Conservation (phyloP, 495 filamentous ascomycete species). For the Amorphotheca resinae region DNA sequence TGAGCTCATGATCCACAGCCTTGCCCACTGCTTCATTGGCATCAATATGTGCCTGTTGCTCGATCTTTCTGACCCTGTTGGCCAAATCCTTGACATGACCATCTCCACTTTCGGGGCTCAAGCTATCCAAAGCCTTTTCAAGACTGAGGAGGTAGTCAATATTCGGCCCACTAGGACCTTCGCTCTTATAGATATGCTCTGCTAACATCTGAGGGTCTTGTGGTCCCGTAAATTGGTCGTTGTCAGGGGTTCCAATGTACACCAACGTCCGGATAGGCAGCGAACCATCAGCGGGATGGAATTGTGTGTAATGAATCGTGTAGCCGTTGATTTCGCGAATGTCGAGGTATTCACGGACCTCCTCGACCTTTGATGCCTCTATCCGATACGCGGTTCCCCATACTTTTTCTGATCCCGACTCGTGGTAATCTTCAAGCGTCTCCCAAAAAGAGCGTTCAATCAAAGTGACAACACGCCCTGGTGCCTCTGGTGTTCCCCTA, state of each 20-base stretch:
- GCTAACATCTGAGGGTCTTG: slow-evolving; percentile 76
- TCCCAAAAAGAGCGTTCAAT: slow-evolving; percentile 76
- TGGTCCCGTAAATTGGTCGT: slow-evolving; percentile 81
- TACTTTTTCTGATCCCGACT: slow-evolving; percentile 47
- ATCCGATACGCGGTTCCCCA: slow-evolving; percentile 97
- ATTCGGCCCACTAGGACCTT: slow-evolving; percentile 82
- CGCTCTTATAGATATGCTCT: slow-evolving; percentile 62
- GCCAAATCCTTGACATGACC: slow-evolving; percentile 61
- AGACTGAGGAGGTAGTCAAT: slow-evolving; percentile 80
- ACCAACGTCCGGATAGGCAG: slow-evolving; percentile 43
- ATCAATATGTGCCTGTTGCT: slow-evolving; percentile 22
- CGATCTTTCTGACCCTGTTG: slow-evolving; percentile 40
- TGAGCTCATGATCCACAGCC: slow-evolving; percentile 28
- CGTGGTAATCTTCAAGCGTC: slow-evolving; percentile 57
- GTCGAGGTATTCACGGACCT: slow-evolving; percentile 84
- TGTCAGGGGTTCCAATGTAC: slow-evolving; percentile 89
- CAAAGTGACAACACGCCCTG: slow-evolving; percentile 87
- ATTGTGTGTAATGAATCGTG: slow-evolving; percentile 75
- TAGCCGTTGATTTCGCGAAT: slow-evolving; percentile 97
- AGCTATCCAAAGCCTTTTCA: slow-evolving; percentile 59
- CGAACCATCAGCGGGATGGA: slow-evolving; percentile 45
- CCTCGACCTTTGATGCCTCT: slow-evolving; percentile 50
- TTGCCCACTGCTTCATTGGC: slow-evolving; percentile 3
- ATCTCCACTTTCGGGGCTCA: slow-evolving; percentile 73
- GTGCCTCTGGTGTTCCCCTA: slow-evolving; percentile 74